Base-by-base conservation (phyloP, 805 yeast species). In the Peterozyma xylosa region DNA sequence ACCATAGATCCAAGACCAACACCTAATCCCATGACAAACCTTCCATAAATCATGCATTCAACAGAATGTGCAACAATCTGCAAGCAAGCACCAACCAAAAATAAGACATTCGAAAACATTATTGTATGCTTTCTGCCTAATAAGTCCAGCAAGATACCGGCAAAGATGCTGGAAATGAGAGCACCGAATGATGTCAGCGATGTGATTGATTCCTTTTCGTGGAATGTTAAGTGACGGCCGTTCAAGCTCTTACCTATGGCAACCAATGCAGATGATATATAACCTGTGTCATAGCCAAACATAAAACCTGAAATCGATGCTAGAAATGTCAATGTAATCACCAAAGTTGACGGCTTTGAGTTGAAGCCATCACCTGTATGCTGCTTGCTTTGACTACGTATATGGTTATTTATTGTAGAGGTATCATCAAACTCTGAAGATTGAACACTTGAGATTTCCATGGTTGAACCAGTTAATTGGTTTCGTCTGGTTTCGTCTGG, bases 231-330 rank as follows among this genome's bases (percentile, higher is more conserved):
- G 9, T 51, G 53, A 48, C 62, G 53, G 13, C 64, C 60, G 27
- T 21, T 21, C 48, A 76, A 59, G 53, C 74, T 80, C 0, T 70
- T 63, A 1, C 78, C 79, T 11, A 76, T 63, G 16, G 68, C 67
- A 30, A 76, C 79, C 50, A 76, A 59, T 1, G 78, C 80, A 11
- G 79, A 69, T 3, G 81, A 75, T 13, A 76, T 74, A 53, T 76
- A 76, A 4, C 81, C 82, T 4, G 82, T 76, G 52, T 76, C 82
- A 52, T 76, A 76, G 9, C 82, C 82, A 56, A 76, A 76, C 78
- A 76, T 72, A 53, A 75, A 74, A 2, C 82, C 82, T 0, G 78
- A 73, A 18, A 76, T 70, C 13, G 80, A 75, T 2, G 78, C 70
- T 14, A 72, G 67, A 34, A 70, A 56, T 1, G 80, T 74, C 41